Evolutionary conservation across 1,139 yeast genomes (phyloP).

Genomic region (Yamadazyma triangularis): DNA sequence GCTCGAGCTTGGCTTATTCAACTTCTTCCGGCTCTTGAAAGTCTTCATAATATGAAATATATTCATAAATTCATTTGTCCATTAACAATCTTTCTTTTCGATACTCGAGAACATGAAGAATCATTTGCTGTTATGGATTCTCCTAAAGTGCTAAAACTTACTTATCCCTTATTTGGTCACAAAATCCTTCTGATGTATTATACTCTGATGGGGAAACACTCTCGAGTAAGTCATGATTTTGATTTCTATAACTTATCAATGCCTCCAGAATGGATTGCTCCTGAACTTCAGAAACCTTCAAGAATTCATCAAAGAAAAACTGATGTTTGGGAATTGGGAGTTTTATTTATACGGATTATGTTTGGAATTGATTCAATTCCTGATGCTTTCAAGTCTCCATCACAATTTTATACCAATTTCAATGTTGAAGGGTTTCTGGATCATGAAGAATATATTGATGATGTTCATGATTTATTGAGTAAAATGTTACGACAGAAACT

Average conservation of each 20-base stretch:
- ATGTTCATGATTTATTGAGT: slow-evolving; percentile 60
- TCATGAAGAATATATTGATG: slow-evolving; percentile 28
- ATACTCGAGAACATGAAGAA: slow-evolving; percentile 13
- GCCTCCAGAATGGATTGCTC: slow-evolving; percentile 64
- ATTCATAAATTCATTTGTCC: slow-evolving; percentile 67
- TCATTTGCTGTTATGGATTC: slow-evolving; percentile 6
- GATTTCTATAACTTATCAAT: slow-evolving; percentile 14
- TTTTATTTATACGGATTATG: slow-evolving; percentile 67
- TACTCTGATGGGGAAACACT: slow-evolving; percentile 23
- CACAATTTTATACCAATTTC: slow-evolving; percentile 44
- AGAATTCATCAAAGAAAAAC: slow-evolving; percentile 64
- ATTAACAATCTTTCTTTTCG: slow-evolving; percentile 45
- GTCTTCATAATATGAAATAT: slow-evolving; percentile 74
- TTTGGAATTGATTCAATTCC: slow-evolving; percentile 48
- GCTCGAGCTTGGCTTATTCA: slow-evolving; percentile 90
- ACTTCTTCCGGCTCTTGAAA: slow-evolving; percentile 77
- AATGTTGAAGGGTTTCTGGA: slow-evolving; percentile 38
- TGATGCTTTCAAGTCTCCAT: slow-evolving; percentile 54
- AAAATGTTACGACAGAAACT: slow-evolving; percentile 64
- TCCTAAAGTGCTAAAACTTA: slow-evolving; percentile 48
- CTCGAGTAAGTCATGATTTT: slow-evolving; percentile 6
- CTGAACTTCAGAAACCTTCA: slow-evolving; percentile 51
- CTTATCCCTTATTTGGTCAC: slow-evolving; percentile 70
- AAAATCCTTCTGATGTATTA: slow-evolving; percentile 57
- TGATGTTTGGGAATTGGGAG: slow-evolving; percentile 92